A percentile compares a stretch with the other conserved stretches of the same genome.
These are phyloP conservation scores for Symmetrospora coprosmae DNA, from an alignment of 768 basidiomycete genomes.

Conservation along the genomic window DNA sequence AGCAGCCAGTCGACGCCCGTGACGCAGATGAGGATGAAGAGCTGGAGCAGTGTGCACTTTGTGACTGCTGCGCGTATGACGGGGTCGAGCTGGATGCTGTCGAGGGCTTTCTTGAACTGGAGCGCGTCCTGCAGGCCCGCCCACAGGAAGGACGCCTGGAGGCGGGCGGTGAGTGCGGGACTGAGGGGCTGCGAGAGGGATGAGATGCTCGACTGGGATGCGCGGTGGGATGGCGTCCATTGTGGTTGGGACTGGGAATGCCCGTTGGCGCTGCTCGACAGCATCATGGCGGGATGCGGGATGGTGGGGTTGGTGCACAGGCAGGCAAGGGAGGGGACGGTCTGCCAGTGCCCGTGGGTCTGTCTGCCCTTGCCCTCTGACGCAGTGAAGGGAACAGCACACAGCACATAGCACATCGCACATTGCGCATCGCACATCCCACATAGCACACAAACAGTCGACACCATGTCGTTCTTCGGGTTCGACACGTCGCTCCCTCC, in stretches of 20 bases:
- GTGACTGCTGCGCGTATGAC: constrained; percentile 26
- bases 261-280: background rate
- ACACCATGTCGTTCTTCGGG: constrained; percentile 15
- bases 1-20: constrained; percentile 30
- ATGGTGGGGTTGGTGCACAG: background rate
- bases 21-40: constrained; percentile 29
- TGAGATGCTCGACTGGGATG: constrained; percentile 17
- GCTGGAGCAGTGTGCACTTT: constrained; percentile 28
- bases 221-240: constrained; percentile 1
- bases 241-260: background rate
- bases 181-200: constrained; percentile 3
- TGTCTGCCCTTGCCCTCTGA: background rate
- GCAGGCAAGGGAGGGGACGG: background rate
- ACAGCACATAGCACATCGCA: no score
- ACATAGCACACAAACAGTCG: background rate
- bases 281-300: background rate
- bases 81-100: background rate
- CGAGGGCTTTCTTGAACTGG: constrained; percentile 5
- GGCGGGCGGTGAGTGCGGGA: background rate
- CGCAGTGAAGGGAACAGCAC: background rate
- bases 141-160: constrained; percentile 7
- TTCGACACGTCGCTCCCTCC: background rate
- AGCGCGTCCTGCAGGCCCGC: constrained; percentile 2
- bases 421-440: background rate
- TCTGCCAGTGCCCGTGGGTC: background rate